phyloP scores from a whole-genome alignment of 805 yeast species.

The Metschnikowia corniflorae region DNA sequence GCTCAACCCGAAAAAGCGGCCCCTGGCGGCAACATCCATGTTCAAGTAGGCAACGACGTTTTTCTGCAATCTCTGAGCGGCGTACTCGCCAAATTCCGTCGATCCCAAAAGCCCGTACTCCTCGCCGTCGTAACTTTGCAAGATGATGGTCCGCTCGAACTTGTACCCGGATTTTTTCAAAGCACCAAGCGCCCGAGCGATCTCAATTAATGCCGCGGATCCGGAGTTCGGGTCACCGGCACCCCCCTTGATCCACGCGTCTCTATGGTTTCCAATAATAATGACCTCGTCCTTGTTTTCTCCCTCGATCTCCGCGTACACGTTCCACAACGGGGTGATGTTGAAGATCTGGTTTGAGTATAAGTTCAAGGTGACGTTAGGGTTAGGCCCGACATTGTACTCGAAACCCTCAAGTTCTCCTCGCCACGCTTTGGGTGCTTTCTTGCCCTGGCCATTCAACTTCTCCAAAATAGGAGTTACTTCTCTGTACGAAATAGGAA shows the following conservation, averaged over 20 bases:
- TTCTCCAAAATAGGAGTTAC: slow-evolving; percentile 58
- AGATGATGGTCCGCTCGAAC: slow-evolving; percentile 64
- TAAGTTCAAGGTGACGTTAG: slow-evolving; percentile 44
- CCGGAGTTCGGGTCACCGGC: slow-evolving; percentile 82
- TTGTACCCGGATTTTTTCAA: slow-evolving; percentile 60
- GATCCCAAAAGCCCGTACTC: slow-evolving; percentile 72
- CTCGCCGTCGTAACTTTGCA: slow-evolving; percentile 82
- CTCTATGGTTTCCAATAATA: slow-evolving; percentile 72
- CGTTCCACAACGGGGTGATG: slow-evolving; percentile 59
- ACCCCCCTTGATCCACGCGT: slow-evolving; percentile 77
- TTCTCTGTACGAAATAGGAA: slow-evolving; percentile 65
- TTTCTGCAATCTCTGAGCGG: slow-evolving; percentile 41
- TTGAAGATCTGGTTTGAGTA: slow-evolving; percentile 60
- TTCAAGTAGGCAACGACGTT: slow-evolving; percentile 66
- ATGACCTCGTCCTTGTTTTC: slow-evolving; percentile 49
- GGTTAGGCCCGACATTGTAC: slow-evolving; percentile 53
- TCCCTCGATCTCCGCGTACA: slow-evolving; percentile 60
- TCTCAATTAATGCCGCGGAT: slow-evolving; percentile 59
- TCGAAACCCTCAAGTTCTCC: slow-evolving; percentile 39
- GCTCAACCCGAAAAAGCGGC: slow-evolving; percentile 44
- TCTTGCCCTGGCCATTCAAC: slow-evolving; percentile 56
- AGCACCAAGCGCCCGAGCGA: slow-evolving; percentile 56
- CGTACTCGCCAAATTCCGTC: slow-evolving; percentile 72
- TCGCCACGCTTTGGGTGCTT: slow-evolving; percentile 39
- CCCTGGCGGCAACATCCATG: slow-evolving; percentile 60